Percentiles rank a stretch among this genome's conserved stretches.
These are phyloP conservation scores for Arctium lappa DNA, from an alignment of 129 eudicot species.

Conservation along the genomic window DNA sequence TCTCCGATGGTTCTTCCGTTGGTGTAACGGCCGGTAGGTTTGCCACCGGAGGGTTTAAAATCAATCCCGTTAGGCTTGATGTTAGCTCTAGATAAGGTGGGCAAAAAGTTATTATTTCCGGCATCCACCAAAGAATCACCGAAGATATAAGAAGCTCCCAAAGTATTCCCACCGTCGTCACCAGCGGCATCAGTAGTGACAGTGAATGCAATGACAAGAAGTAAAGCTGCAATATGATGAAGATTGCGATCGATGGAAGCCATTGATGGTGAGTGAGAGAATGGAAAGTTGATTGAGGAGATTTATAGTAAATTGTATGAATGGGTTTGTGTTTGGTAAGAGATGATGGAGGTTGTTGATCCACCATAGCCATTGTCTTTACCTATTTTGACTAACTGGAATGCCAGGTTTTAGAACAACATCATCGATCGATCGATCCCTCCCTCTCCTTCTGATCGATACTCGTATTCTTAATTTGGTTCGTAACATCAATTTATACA, in stretches of 20 bases:
- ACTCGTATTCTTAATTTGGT: neutral
- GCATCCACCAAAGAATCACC: conserved; percentile 98
- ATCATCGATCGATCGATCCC: no score
- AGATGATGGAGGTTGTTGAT: conserved; percentile 33
- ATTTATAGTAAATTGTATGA: conserved; percentile 8
- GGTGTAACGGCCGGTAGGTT: conserved; percentile 86
- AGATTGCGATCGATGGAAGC: conserved; percentile 6
- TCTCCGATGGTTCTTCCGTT: conserved; percentile 97
- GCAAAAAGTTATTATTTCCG: conserved; percentile 85
- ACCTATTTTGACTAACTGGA: conserved; percentile 39
- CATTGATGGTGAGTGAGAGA: conserved; percentile 8
- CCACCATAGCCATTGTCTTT: conserved; percentile 28
- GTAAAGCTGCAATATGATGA: conserved; percentile 10
- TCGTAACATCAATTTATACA: no score
- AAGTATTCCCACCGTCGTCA: conserved; percentile 13
- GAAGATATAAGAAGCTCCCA: conserved; percentile 93
- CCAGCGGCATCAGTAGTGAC: conserved; percentile 16
- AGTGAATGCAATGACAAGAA: conserved; percentile 19
- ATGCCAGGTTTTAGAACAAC: conserved; percentile 18
- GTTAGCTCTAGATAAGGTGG: conserved; percentile 78
- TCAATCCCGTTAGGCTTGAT: conserved; percentile 86
- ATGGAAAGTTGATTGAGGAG: neutral
- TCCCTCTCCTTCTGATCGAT: neutral
- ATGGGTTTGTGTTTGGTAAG: conserved; percentile 31
- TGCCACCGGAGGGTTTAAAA: conserved; percentile 71